A percentile compares a stretch with the other conserved stretches of the same genome.
Conservation (phyloP, 257 asterid genomes). For the Solanum lignicaule region DNA sequence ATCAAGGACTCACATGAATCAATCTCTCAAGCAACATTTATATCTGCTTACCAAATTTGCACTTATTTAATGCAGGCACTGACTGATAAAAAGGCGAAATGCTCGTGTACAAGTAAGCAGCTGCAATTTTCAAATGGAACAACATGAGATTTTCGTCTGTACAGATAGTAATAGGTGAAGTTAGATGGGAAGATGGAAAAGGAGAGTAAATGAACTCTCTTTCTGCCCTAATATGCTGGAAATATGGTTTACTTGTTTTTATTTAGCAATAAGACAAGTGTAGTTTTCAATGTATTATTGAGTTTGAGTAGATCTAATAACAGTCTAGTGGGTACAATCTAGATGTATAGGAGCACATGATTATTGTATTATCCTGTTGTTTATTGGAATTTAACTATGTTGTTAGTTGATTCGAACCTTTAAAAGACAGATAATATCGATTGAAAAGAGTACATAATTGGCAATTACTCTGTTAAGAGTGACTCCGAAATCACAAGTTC, state of each 20-base stretch:
- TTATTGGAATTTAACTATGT: background rate
- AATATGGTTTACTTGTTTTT: background rate
- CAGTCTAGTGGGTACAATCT: background rate
- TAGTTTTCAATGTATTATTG: background rate
- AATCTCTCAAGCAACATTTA: constrained; percentile 17
- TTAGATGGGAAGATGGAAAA: background rate
- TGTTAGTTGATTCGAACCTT: background rate
- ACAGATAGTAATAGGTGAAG: background rate
- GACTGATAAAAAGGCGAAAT: constrained; percentile 49
- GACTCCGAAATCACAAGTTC: background rate
- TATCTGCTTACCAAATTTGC: background rate
- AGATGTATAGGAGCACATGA: background rate
- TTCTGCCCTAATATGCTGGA: background rate
- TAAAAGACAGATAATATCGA: background rate
- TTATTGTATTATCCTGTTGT: background rate
- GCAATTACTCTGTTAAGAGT: background rate
- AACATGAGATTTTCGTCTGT: background rate
- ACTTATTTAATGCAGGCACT: constrained; percentile 36
- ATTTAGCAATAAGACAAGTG: background rate
- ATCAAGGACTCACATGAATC: constrained; percentile 24
- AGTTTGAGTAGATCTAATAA: background rate
- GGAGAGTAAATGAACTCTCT: background rate
- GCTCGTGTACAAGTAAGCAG: constrained; percentile 33
- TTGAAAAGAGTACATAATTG: background rate
- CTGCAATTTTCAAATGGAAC: background rate